Evolutionary conservation across 352 stramenopile species (phyloP).

Genomic region (Elongisporangium prolatum): DNA sequence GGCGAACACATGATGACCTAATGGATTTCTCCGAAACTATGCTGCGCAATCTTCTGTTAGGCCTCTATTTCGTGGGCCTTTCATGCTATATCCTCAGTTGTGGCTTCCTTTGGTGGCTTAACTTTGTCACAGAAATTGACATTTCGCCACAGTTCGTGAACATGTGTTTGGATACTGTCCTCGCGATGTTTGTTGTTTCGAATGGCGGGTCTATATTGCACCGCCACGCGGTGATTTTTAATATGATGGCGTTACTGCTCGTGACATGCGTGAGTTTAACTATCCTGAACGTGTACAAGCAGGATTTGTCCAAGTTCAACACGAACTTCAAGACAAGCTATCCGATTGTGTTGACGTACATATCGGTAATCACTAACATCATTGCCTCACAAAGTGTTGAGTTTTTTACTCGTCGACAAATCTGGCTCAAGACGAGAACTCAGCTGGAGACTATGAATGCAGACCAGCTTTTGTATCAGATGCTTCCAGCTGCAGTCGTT

Average conservation of each 20-base stretch:
- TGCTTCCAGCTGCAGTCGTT: slow-evolving; percentile 79
- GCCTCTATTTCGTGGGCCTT: slow-evolving; percentile 54
- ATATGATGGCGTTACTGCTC: slow-evolving; percentile 43
- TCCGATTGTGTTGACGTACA: slow-evolving; percentile 71
- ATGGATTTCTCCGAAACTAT: slow-evolving; percentile 52
- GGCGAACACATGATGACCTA: slow-evolving; percentile 40
- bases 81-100: slow-evolving; percentile 43
- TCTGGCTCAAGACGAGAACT: slow-evolving; percentile 81
- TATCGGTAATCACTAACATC: slow-evolving; percentile 75
- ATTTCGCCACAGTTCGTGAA: slow-evolving; percentile 69
- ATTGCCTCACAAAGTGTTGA: slow-evolving; percentile 77
- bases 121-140: slow-evolving; percentile 51
- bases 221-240: slow-evolving; percentile 60
- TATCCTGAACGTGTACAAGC: slow-evolving; percentile 40
- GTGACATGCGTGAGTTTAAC: slow-evolving; percentile 40
- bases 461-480: slow-evolving; percentile 81
- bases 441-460: slow-evolving; percentile 84
- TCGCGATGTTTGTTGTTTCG: slow-evolving; percentile 83
- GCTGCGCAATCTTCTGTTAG: slow-evolving; percentile 58
- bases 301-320: slow-evolving; percentile 54
- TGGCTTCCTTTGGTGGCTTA: slow-evolving; percentile 50
- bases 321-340: slow-evolving; percentile 80
- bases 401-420: slow-evolving; percentile 79
- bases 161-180: slow-evolving; percentile 70
- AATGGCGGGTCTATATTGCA: slow-evolving; percentile 78